A percentile compares a stretch with the other conserved stretches of the same genome.
Conservation (phyloP, 2,329 filamentous ascomycete species). For the Microthyrium microscopicum region DNA sequence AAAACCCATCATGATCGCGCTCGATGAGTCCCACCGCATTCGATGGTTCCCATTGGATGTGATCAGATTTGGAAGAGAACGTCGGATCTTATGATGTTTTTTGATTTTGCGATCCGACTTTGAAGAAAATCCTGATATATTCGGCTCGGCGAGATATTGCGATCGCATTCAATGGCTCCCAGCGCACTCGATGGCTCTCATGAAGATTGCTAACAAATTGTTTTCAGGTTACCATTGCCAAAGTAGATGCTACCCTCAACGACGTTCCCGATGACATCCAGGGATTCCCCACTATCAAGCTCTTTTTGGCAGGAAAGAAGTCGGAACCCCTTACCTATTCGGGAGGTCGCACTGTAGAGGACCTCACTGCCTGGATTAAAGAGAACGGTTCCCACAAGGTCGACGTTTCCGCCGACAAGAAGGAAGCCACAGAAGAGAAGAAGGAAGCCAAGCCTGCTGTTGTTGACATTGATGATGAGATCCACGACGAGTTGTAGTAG, state of each 20-base stretch:
- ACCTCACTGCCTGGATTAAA: slow-evolving; percentile 80
- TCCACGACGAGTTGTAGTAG: slow-evolving; percentile 72
- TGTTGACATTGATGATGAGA: slow-evolving; percentile 17
- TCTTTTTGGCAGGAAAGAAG: slow-evolving; percentile 86
- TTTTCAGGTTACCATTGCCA: slow-evolving; percentile 59
- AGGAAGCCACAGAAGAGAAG: slow-evolving; percentile 14
- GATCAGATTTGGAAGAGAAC: too few relatives aligned
- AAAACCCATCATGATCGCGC: slow-evolving; percentile 20
- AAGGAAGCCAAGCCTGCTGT: slow-evolving; percentile 11
- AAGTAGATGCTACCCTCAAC: slow-evolving; percentile 92
- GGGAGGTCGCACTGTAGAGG: slow-evolving; percentile 76
- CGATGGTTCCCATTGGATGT: too few relatives aligned
- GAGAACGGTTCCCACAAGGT: slow-evolving; percentile 88
- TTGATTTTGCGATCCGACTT: too few relatives aligned
- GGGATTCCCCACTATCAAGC: slow-evolving; percentile 98
- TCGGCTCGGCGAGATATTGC: too few relatives aligned
- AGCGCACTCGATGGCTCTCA: too few relatives aligned
- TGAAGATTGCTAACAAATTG: too few relatives aligned
- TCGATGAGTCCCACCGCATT: too few relatives aligned
- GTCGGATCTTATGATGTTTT: too few relatives aligned
- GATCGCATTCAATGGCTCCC: too few relatives aligned
- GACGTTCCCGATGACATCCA: slow-evolving; percentile 93
- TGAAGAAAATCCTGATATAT: too few relatives aligned
- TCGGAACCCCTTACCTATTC: slow-evolving; percentile 68
- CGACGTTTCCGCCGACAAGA: slow-evolving; percentile 40